Evolutionary conservation across 202 grass and related monocot species (phyloP), one percentile per base, ranked within the genome.

Genomic region (Schoenoplectus tabernaemontani): DNA sequence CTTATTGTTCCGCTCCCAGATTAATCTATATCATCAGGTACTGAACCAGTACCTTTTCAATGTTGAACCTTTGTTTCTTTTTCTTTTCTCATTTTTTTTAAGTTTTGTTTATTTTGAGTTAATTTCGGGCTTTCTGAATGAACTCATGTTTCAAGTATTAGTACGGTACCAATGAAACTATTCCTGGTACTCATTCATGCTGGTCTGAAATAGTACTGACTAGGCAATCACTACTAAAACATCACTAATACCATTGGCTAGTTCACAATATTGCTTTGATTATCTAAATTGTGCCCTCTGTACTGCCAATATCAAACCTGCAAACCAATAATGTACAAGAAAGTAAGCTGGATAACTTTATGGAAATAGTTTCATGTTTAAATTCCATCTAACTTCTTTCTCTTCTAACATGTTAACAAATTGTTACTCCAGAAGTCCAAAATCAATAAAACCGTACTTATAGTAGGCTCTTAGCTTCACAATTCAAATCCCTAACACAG

Each of bases 401-500:
- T 44, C 20, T 43, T 2, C 22, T 28, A 47, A 20, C 42, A 16
- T 68, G 64, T 70, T 3, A 44, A 47, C 20, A 41, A 64, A 3
- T 33, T 34, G 13, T 64, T 67, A n/a, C 17, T 41, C 16, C 37
- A 41, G 37, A 36, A 22, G 2, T 16, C 15, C 15, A 38, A 39
- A 65, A 59, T 13, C n/a, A 67, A 12, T 12, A 70, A 41, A 13
- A 46, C 9, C 4, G 28, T 48, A 71, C 3, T 71, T 26, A 47
- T 22, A 1, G 1, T 63, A 33, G 56, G 24, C 7, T 59, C 70
- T 50, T 75, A 48, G 24, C 43, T 76, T 54, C 12, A 53, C 44
- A 76, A 36, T 78, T 59, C 51, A 78, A 24, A 78, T 42, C 33
- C 12, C 46, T 48, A 47, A 16, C 13, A 57, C 83, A 96, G 92